Evolutionary conservation across 331 rosid species (phyloP).

Genomic region (Erythrophleum ivorense): DNA sequence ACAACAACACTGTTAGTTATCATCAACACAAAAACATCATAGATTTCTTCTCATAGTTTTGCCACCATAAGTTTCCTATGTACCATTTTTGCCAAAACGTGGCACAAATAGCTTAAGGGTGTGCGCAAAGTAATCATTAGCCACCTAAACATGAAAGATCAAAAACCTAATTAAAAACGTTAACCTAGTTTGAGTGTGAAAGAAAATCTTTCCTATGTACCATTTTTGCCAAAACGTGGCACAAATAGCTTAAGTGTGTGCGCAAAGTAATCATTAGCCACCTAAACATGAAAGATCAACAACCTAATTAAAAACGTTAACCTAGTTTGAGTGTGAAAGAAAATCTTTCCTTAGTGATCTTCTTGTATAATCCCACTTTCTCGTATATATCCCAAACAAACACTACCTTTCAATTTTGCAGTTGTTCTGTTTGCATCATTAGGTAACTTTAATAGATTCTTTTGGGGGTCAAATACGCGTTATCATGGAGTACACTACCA

Average conservation of each 20-base stretch:
- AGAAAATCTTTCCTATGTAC: neutral
- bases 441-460: neutral
- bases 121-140: constrained; percentile 35
- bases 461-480: constrained; percentile 50
- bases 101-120: constrained; percentile 17
- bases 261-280: constrained; percentile 33
- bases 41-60: neutral
- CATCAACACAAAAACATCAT: constrained; percentile 2
- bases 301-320: constrained; percentile 22
- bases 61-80: constrained; percentile 13
- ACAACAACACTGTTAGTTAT: constrained; percentile 3
- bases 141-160: neutral
- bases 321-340: neutral
- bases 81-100: constrained; percentile 16
- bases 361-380: constrained; percentile 38
- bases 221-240: constrained; percentile 16
- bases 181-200: neutral
- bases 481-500: constrained; percentile 22
- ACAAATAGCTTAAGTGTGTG: constrained; percentile 17
- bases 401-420: constrained; percentile 19
- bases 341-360: neutral
- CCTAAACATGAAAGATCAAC: neutral
- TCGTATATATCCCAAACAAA: constrained; percentile 22
- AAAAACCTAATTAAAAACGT: constrained; percentile 14
- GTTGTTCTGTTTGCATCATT: constrained; percentile 24